Evolutionary conservation across 257 asterid genomes (phyloP).

Genomic region (Nicotiana knightiana): DNA sequence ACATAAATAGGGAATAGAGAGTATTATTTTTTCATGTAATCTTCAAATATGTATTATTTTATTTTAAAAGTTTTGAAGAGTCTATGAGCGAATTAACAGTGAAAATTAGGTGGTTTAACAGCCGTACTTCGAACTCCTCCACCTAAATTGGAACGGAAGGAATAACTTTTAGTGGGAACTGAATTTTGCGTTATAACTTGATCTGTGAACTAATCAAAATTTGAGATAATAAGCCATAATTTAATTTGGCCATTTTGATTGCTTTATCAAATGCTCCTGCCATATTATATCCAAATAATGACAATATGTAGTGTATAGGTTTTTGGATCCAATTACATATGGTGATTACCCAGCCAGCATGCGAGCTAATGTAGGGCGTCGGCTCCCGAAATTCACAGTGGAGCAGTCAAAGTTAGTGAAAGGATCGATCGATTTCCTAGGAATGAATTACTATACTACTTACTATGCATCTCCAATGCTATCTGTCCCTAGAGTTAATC

Average conservation of each 20-base stretch:
- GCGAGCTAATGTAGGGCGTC: slow-evolving; percentile 11
- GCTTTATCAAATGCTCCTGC: not conserved
- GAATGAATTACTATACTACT: slow-evolving; percentile 23
- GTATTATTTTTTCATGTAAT: not conserved
- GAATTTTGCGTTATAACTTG: not conserved
- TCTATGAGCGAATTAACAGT: not conserved
- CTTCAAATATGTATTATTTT: not conserved
- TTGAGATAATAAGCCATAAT: not conserved
- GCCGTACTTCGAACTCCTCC: not conserved
- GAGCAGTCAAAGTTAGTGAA: slow-evolving; percentile 13
- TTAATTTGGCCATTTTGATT: not conserved
- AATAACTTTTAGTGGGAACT: not conserved
- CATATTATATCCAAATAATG: not conserved
- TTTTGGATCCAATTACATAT: slow-evolving; percentile 21
- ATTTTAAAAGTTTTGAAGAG: not conserved
- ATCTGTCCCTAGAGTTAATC: slow-evolving; percentile 11
- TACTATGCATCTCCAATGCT: slow-evolving; percentile 24
- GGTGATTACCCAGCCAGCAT: slow-evolving; percentile 27
- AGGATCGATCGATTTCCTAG: slow-evolving; percentile 22
- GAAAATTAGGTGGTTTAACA: not conserved
- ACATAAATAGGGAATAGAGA: no score
- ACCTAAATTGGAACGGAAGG: not conserved
- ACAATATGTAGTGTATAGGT: slow-evolving; percentile 8
- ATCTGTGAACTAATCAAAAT: not conserved
- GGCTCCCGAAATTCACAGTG: slow-evolving; percentile 21